A percentile compares a stretch with the other conserved stretches of the same genome.
Evolutionary conservation across 83 land plant genomes (phyloP).

Genomic region (Thuja plicata): DNA sequence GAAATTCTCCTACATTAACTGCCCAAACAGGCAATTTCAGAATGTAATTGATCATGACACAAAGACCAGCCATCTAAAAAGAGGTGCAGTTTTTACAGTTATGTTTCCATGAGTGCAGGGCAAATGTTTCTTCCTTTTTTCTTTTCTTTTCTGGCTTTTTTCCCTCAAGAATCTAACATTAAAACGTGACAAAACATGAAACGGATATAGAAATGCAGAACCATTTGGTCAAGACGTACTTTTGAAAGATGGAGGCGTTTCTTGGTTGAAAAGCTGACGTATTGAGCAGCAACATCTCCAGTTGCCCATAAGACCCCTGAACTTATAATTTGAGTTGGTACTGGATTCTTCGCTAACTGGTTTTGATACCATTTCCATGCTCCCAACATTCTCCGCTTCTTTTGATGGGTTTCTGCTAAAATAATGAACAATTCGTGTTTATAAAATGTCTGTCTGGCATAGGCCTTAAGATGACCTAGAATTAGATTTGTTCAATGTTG

Average conservation of each 20-base stretch:
- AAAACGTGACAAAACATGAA: not conserved
- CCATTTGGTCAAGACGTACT: not conserved
- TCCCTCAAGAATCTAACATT: not conserved
- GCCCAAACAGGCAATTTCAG: not conserved
- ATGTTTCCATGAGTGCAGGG: no score
- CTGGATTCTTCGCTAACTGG: slow-evolving; percentile 53
- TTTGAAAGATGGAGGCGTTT: not conserved
- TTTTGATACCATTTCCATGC: slow-evolving; percentile 75
- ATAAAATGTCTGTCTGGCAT: no score
- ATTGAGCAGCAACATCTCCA: slow-evolving; percentile 72
- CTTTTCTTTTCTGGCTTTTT: not conserved
- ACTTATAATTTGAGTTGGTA: slow-evolving; percentile 72
- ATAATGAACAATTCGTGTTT: not conserved
- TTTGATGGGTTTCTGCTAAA: not conserved
- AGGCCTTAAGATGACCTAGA: not conserved
- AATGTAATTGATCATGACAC: not conserved
- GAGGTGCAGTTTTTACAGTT: not conserved
- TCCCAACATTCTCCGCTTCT: slow-evolving; percentile 25
- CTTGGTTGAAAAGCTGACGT: slow-evolving; percentile 42
- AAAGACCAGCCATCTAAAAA: not conserved
- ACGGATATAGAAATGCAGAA: not conserved
- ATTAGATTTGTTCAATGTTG: not conserved
- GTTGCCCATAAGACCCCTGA: slow-evolving; percentile 73
- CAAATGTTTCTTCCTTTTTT: not conserved
- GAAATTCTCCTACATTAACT: not conserved